Evolutionary conservation across 2,329 filamentous ascomycete genomes (phyloP).

Genomic region (Phyllosticta citrichinensis): DNA sequence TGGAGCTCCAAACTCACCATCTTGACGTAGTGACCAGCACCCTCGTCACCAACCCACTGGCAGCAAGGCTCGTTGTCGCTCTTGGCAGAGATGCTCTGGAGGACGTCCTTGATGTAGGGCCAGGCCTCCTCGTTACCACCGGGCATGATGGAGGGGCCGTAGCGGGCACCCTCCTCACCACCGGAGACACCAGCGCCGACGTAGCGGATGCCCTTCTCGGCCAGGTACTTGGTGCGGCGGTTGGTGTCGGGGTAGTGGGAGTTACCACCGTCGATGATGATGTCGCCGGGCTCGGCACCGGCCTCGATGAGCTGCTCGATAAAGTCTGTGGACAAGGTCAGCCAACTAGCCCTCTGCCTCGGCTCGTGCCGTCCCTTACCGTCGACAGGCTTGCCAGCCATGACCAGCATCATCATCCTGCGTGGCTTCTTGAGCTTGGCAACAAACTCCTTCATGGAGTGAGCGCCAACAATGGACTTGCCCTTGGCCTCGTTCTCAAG

Average conservation of each 20-base stretch:
- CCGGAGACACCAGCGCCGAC: slow-evolving; percentile 96
- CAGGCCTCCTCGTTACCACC: slow-evolving; percentile 96
- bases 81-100: slow-evolving; percentile 97
- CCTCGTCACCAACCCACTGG: slow-evolving; percentile 99
- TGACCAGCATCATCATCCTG: slow-evolving; percentile 96
- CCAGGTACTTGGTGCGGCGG: slow-evolving; percentile 86
- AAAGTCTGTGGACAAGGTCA: slow-evolving; percentile 52
- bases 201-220: slow-evolving; percentile 80
- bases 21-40: slow-evolving; percentile 99
- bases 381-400: slow-evolving; percentile 95
- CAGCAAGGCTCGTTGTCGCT: slow-evolving; percentile 95
- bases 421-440: slow-evolving; percentile 95
- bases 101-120: slow-evolving; percentile 87
- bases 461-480: slow-evolving; percentile 85
- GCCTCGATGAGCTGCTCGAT: slow-evolving; percentile 76
- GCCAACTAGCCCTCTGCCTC: neutral
- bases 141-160: slow-evolving; percentile 96
- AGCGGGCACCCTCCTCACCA: slow-evolving; percentile 97
- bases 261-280: slow-evolving; percentile 99
- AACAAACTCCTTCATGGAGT: slow-evolving; percentile 89
- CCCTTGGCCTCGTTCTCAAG: slow-evolving; percentile 61
- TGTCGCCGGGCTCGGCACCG: slow-evolving; percentile 47
- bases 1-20: slow-evolving; percentile 48
- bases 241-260: slow-evolving; percentile 99
- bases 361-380: slow-evolving; percentile 1